A percentile compares a stretch with the other conserved stretches of the same genome.
phyloP scores from a whole-genome alignment of 2,329 filamentous ascomycete species.

The Eutypa lata region DNA sequence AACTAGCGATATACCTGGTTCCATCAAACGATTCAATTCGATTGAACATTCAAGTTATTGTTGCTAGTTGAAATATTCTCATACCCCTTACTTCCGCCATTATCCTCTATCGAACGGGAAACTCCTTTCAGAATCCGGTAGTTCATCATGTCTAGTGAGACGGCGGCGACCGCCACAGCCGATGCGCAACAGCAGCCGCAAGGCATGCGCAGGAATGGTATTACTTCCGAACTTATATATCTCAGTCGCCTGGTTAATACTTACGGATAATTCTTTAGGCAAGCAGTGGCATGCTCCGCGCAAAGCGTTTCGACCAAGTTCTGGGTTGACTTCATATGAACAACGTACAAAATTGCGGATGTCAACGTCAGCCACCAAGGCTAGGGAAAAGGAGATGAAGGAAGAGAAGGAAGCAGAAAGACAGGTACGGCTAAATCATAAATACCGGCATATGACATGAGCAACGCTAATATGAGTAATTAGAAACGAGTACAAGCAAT shows the following conservation, averaged over 20 bases:
- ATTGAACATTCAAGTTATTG: no score
- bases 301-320: conserved; percentile 78
- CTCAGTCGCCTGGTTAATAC: background rate
- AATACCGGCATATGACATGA: background rate
- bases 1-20: no score
- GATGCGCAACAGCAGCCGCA: conserved; percentile 36
- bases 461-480: conserved; percentile 6
- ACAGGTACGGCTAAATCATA: conserved; percentile 52
- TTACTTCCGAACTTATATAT: conserved; percentile 14
- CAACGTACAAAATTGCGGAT: conserved; percentile 70
- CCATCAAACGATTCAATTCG: no score
- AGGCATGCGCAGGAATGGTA: conserved; percentile 85
- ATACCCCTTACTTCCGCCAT: no score
- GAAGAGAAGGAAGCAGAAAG: conserved; percentile 90
- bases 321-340: conserved; percentile 75
- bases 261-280: conserved; percentile 48
- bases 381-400: conserved; percentile 92
- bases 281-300: conserved; percentile 91
- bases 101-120: background rate
- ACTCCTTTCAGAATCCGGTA: background rate
- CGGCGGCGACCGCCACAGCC: conserved; percentile 33
- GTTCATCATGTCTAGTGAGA: conserved; percentile 41
- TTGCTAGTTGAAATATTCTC: no score
- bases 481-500: conserved; percentile 76
- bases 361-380: conserved; percentile 74